Conservation (phyloP, 192 early-diverging fungal species). For the Gamsiella multidivaricata region DNA sequence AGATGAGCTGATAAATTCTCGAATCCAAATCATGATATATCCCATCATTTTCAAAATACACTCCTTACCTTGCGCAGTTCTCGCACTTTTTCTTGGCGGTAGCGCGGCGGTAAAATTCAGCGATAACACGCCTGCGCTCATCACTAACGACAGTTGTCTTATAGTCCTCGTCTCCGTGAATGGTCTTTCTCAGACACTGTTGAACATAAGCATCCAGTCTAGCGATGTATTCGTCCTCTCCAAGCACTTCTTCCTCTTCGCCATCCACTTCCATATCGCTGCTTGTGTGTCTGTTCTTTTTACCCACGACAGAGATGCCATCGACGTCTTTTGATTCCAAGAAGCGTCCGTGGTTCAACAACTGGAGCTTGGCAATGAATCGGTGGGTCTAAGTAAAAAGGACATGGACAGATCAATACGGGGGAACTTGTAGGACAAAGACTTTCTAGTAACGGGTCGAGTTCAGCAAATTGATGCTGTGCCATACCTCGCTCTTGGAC, state of each 20-base stretch:
- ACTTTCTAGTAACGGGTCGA: not conserved
- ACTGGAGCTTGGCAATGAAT: conserved; percentile 80
- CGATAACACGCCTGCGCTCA: conserved; percentile 60
- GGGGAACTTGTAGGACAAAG: not conserved
- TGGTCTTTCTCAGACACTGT: conserved; percentile 12
- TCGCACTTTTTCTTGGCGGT: conserved; percentile 63
- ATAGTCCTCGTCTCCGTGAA: conserved; percentile 52
- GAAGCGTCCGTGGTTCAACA: conserved; percentile 89
- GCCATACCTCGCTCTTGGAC: conserved; percentile 64
- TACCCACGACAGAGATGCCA: conserved; percentile 57
- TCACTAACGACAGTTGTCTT: conserved; percentile 67
- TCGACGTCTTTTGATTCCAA: conserved; percentile 89
- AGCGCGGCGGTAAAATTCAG: conserved; percentile 60
- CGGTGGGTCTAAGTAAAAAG: conserved; percentile 57
- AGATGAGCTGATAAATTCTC: not conserved
- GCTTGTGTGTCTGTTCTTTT: conserved; percentile 53
- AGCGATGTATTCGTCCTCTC: conserved; percentile 67
- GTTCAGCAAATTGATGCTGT: not conserved
- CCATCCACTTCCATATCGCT: conserved; percentile 63
- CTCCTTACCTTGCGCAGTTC: conserved; percentile 71
- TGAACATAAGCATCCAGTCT: conserved; percentile 29
- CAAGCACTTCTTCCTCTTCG: conserved; percentile 53
- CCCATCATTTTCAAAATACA: too few relatives aligned
- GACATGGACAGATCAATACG: not conserved
- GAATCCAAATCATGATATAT: too few relatives aligned